phyloP scores from a whole-genome alignment of 805 yeast species.

The Wickerhamiella occidentalis region DNA sequence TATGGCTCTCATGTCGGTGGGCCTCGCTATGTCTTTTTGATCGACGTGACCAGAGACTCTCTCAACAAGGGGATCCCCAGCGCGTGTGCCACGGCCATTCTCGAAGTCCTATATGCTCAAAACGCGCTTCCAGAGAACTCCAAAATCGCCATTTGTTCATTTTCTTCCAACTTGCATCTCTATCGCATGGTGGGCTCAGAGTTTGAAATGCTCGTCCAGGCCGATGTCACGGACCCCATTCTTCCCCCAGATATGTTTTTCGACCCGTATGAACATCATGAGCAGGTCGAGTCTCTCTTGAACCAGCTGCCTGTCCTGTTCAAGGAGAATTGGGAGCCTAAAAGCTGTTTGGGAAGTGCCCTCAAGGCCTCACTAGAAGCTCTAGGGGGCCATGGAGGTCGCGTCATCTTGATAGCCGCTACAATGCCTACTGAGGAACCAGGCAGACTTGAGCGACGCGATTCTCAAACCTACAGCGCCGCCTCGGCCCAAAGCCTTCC shows the following conservation, averaged over 20 bases:
- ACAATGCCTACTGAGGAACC: constrained; percentile 72
- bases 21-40: constrained; percentile 56
- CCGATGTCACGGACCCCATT: constrained; percentile 67
- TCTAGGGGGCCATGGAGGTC: constrained; percentile 56
- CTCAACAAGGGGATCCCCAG: constrained; percentile 47
- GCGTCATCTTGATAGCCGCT: constrained; percentile 55
- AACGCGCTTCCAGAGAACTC: constrained; percentile 30
- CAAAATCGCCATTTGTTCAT: constrained; percentile 61
- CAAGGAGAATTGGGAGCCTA: constrained; percentile 34
- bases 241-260: constrained; percentile 78
- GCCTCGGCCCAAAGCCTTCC: constrained; percentile 23
- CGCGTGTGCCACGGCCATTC: constrained; percentile 57
- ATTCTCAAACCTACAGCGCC: constrained; percentile 13
- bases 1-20: background rate
- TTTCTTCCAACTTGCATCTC: constrained; percentile 59
- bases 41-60: constrained; percentile 56
- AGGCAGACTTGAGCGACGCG: constrained; percentile 39
- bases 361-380: constrained; percentile 54
- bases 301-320: constrained; percentile 41
- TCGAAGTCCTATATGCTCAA: constrained; percentile 39
- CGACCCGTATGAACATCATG: constrained; percentile 55
- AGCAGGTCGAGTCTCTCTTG: constrained; percentile 55
- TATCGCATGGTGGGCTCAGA: constrained; percentile 27
- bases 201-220: constrained; percentile 21
- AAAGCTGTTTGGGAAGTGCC: constrained; percentile 72